Percentiles rank a stretch among this genome's conserved stretches.
Evolutionary conservation across 805 yeast species (phyloP).

Genomic region (Myxozyma geophila): DNA sequence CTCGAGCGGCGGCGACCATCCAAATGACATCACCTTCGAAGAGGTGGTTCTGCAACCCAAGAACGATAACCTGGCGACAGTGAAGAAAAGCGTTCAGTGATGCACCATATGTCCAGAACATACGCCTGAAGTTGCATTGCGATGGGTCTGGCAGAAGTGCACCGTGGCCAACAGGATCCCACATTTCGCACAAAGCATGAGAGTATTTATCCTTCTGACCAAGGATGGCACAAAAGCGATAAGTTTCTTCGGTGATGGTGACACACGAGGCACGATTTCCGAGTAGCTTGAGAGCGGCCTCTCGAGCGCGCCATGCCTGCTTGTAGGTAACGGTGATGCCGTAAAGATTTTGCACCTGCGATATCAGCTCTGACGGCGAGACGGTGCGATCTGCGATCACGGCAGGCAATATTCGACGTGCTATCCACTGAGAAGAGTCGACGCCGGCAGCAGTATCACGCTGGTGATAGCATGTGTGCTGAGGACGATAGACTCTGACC

Average conservation of each 20-base stretch:
- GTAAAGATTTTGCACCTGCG: slow-evolving; percentile 12
- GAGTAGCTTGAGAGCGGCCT: slow-evolving; percentile 16
- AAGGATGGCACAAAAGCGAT: slow-evolving; percentile 2
- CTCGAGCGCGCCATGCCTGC: slow-evolving; percentile 36
- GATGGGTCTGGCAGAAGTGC: slow-evolving; percentile 24
- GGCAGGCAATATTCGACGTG: slow-evolving; percentile 14
- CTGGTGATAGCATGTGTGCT: slow-evolving; percentile 20
- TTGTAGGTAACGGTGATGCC: slow-evolving; percentile 24
- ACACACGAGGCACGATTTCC: slow-evolving; percentile 16
- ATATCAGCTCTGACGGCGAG: slow-evolving; percentile 20
- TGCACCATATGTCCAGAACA: slow-evolving; percentile 28
- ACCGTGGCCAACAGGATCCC: slow-evolving; percentile 27
- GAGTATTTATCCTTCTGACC: slow-evolving; percentile 8
- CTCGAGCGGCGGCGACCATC: slow-evolving; percentile 25
- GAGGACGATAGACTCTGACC: slow-evolving; percentile 18
- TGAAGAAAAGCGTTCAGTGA: slow-evolving; percentile 11
- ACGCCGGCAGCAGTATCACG: slow-evolving; percentile 10
- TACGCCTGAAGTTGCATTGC: slow-evolving; percentile 18
- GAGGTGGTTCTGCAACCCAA: slow-evolving; percentile 4
- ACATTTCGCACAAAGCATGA: slow-evolving; percentile 16
- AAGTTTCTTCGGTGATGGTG: slow-evolving; percentile 5
- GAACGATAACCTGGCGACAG: slow-evolving; percentile 24
- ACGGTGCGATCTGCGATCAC: slow-evolving; percentile 13
- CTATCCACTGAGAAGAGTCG: slow-evolving; percentile 30
- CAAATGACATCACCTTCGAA: neutral